phyloP scores from a whole-genome alignment of 2,329 filamentous ascomycete species.

The Aspergillus latus region DNA sequence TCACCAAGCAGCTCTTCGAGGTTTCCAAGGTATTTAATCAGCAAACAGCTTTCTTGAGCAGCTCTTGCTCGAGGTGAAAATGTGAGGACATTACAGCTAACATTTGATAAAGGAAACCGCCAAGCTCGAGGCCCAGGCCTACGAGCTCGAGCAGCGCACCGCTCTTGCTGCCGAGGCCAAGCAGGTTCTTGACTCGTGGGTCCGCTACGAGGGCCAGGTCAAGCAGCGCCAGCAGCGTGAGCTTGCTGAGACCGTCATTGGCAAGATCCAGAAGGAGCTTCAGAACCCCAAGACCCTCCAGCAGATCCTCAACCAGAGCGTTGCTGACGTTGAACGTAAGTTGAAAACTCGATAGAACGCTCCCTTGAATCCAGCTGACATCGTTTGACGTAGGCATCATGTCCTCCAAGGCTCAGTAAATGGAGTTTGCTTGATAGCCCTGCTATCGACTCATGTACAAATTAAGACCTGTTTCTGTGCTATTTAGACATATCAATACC shows the following conservation, averaged over 20 bases:
- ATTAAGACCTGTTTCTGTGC: constrained; percentile 40
- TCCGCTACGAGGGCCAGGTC: constrained; percentile 96
- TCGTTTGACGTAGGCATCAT: constrained; percentile 35
- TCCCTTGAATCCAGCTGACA: neutral
- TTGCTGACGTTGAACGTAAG: constrained; percentile 93
- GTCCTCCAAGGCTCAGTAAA: constrained; percentile 42
- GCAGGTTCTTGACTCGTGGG: constrained; percentile 94
- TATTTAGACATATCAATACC: constrained; percentile 38
- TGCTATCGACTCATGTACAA: constrained; percentile 41
- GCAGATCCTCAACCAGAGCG: constrained; percentile 96
- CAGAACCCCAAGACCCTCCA: constrained; percentile 96
- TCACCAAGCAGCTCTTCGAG: constrained; percentile 95
- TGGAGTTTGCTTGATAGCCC: constrained; percentile 31
- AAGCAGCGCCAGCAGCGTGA: constrained; percentile 98
- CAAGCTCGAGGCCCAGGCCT: constrained; percentile 90
- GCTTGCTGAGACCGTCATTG: constrained; percentile 86
- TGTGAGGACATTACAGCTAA: constrained; percentile 10
- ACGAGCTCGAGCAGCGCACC: constrained; percentile 95
- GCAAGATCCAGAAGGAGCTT: constrained; percentile 98
- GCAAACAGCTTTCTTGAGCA: neutral
- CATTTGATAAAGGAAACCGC: constrained; percentile 75
- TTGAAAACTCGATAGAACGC: constrained; percentile 10
- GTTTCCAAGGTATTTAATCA: constrained; percentile 79
- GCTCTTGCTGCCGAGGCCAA: constrained; percentile 91
- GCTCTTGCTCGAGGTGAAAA: neutral